Base-by-base conservation (phyloP, 768 basidiomycete species). In the Suillus alpinus region DNA sequence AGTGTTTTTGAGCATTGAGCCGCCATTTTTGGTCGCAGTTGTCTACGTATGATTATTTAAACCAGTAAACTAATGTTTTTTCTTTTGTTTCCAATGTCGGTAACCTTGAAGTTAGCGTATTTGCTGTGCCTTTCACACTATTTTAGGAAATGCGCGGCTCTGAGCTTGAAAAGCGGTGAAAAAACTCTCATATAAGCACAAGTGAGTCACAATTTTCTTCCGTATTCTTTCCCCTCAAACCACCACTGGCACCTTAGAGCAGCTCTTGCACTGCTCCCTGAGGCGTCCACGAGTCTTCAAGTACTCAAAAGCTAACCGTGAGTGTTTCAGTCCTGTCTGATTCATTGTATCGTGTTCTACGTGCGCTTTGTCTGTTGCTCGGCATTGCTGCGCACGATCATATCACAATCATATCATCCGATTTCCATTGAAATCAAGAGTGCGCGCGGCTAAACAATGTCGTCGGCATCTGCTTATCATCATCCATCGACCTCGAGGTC, bases 141-240 rank as follows among this genome's bases (percentile, higher is more conserved):
- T 31, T 47, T 62, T 63, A 64, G 69, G 56, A 66, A 50, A 68
- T 63, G 51, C 56, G 63, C 65, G 62, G 73, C 66, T 72, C 72
- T 75, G 73, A 73, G 72, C 61, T 73, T 75, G 73, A 73, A 73
- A 75, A 66, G 72, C 72, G 63, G 67, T 73, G 72, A 67, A 64
- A 64, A 64, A 40, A 49, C 29, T 31, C 26, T 36, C 56, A 69
- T 75, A 75, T 72, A 73, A 73, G 68, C 62, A 16, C 50, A 6
- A 46, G 14, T 69, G 73, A 73, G 72, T 73, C 73, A 73, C 32
- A 58, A 0, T 1, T 14, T 29, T 39, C 0, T 20, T 34, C 34
- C 46, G 18, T 37, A 40, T 53, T 63, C n/a, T 57, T 64, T 53
- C 59, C 63, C 52, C 39, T 23, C 26, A 73, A 65, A 52, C 50